Base-by-base conservation (phyloP, 23 red algal genomes). In the Gracilaria caudata region DNA sequence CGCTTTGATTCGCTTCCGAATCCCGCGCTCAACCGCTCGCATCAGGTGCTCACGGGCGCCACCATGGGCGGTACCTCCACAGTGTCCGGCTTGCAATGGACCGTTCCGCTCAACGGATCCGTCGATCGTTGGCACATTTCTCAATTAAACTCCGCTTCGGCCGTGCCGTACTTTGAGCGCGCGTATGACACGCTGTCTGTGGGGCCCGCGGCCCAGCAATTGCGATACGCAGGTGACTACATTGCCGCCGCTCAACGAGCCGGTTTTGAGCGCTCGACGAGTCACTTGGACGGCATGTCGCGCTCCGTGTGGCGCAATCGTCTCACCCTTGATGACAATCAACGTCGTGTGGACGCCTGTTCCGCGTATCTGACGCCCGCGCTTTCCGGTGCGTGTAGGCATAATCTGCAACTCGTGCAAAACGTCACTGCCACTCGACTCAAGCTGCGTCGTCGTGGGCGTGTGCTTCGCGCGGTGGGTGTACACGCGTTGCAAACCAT, bases 51-150 rank as follows among this genome's bases (percentile, higher is more conserved):
- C 53, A 68, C 65, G 0, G 92, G 92, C 51, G 44, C 51, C 4
- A 84, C 84, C 17, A 66, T 94, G 33, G 92, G 92, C 30, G 92
- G 92, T 9, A 57, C 82, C 17, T 82, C 75, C 24, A 63, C 83
- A 17, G 70, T 94, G 4, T 88, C 86, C 55, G 82, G 72, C 46
- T 34, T 71, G 80, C 90, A 93, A 73, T 86, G 66, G 68, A 86
- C 51, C 21, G 49, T 81, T 36, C 90, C 90, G 24, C 73, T 49
- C 47, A 39, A 35, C 45, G 81, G 81, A 19, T 68, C 90, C 13
- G 49, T 86, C 20, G 80, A 65, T 3, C 34, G 17, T 10, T 93
- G 90, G 90, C 51, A 63, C 55, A 70, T 93, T 7, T 25, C 17
- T 23, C 59, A 63, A 24, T 55, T 93, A 19, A 54, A 16, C 34